These are phyloP conservation scores for Penicillium brasilianum DNA, from an alignment of 2,329 filamentous ascomycete species.

Conservation along the genomic window DNA sequence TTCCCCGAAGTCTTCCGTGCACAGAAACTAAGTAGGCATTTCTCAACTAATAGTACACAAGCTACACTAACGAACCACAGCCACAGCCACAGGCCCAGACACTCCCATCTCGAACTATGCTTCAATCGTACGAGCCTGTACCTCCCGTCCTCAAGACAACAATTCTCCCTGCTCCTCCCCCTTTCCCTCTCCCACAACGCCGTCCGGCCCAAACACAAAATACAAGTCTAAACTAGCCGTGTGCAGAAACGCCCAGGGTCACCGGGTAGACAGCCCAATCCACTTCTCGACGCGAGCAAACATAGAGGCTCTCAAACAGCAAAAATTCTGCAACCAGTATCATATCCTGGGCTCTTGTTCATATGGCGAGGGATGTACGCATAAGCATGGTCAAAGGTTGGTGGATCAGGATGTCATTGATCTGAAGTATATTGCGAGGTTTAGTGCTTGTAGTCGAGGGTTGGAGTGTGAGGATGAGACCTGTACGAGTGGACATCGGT, in stretches of 20 bases:
- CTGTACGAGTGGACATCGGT: conserved; percentile 38
- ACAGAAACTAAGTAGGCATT: conserved; percentile 12
- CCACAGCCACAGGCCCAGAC: background rate
- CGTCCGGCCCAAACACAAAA: background rate
- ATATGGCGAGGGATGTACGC: conserved; percentile 29
- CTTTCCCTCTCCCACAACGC: background rate
- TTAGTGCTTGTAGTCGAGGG: conserved; percentile 34
- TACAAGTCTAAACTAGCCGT: conserved; percentile 2
- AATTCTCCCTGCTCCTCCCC: too few relatives aligned
- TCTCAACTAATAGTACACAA: conserved; percentile 6
- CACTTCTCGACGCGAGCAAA: conserved; percentile 23
- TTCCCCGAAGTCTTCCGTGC: conserved; percentile 24
- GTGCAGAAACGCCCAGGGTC: conserved; percentile 9
- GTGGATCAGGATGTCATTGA: conserved; percentile 29
- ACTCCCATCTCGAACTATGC: conserved; percentile 24
- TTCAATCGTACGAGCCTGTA: conserved; percentile 9
- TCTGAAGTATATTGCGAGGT: conserved; percentile 39
- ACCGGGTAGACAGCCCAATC: conserved; percentile 35
- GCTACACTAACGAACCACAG: conserved; percentile 13
- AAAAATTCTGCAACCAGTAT: conserved; percentile 43
- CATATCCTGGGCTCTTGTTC: conserved; percentile 36
- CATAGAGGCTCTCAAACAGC: conserved; percentile 32
- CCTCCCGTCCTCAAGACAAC: background rate
- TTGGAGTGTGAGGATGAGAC: conserved; percentile 35
- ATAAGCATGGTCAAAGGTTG: conserved; percentile 35